Percentiles rank a stretch among this genome's conserved stretches.
These are phyloP conservation scores for Starmerella kuoi DNA, from an alignment of 805 yeast species.

Conservation along the genomic window DNA sequence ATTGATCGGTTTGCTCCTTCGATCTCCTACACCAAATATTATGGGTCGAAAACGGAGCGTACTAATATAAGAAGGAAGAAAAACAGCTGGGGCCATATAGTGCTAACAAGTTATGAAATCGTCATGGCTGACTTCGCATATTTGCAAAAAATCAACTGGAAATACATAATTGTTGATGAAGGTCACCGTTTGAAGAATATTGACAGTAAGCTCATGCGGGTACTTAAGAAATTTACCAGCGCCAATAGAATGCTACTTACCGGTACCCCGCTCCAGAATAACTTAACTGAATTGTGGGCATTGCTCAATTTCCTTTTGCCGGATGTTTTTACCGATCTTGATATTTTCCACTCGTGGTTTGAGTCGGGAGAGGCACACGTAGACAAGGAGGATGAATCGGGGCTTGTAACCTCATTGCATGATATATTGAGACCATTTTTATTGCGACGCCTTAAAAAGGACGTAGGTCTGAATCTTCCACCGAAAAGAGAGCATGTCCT, in stretches of 20 bases:
- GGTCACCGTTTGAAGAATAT: conserved; percentile 87
- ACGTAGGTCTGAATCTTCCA: conserved; percentile 59
- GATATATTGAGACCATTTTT: conserved; percentile 81
- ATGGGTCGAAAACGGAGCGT: conserved; percentile 53
- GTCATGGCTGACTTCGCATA: conserved; percentile 54
- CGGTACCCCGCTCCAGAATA: conserved; percentile 95
- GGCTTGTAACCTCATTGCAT: conserved; percentile 65
- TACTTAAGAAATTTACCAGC: conserved; percentile 48
- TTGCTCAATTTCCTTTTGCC: conserved; percentile 82
- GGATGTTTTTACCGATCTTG: conserved; percentile 82
- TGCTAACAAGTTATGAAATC: conserved; percentile 74
- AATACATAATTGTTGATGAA: conserved; percentile 81
- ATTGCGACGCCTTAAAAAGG: conserved; percentile 65
- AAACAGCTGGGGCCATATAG: conserved; percentile 34
- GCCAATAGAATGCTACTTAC: conserved; percentile 69
- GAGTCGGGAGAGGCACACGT: conserved; percentile 47
- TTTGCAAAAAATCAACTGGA: conserved; percentile 53
- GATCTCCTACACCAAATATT: conserved; percentile 45
- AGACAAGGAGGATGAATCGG: conserved; percentile 44
- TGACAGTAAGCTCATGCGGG: conserved; percentile 60
- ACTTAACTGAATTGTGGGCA: conserved; percentile 83
- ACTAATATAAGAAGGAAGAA: conserved; percentile 30
- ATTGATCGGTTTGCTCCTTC: conserved; percentile 60
- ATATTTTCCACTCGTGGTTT: conserved; percentile 87
- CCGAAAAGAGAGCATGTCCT: conserved; percentile 82